A percentile compares a stretch with the other conserved stretches of the same genome.
These are phyloP conservation scores for Kuraishia ogatae DNA, from an alignment of 805 yeast genomes.

Conservation along the genomic window DNA sequence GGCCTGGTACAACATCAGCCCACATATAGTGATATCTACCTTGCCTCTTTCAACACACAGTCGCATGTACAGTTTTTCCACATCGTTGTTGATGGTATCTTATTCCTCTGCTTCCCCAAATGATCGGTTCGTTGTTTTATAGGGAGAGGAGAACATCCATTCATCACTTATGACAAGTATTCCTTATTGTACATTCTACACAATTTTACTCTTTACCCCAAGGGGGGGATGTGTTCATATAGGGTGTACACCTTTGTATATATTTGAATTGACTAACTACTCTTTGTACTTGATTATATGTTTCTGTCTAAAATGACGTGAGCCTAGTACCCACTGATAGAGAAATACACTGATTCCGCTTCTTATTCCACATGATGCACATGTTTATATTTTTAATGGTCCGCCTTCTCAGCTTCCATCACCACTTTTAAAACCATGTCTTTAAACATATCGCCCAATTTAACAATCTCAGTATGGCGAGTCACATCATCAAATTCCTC, in stretches of 20 bases:
- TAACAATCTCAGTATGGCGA: conserved; percentile 9
- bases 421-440: conserved; percentile 6
- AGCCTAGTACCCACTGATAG: too few relatives aligned
- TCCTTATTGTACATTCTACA: not conserved
- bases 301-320: too few relatives aligned
- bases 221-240: not conserved
- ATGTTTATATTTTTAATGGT: too few relatives aligned
- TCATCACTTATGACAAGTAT: not conserved
- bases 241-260: not conserved
- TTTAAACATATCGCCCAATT: conserved; percentile 12
- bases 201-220: not conserved
- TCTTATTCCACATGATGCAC: not conserved
- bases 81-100: not conserved
- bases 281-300: not conserved
- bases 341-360: too few relatives aligned
- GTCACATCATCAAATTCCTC: conserved; percentile 15
- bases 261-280: not conserved
- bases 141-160: not conserved
- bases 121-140: not conserved
- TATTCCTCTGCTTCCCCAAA: not conserved
- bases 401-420: conserved; percentile 1
- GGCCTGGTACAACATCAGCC: not conserved
- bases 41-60: not conserved
- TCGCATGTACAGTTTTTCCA: not conserved
- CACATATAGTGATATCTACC: not conserved